These are phyloP conservation scores for Zygoascus sp. DNA, from an alignment of 1,139 yeast species.

Conservation along the genomic window DNA sequence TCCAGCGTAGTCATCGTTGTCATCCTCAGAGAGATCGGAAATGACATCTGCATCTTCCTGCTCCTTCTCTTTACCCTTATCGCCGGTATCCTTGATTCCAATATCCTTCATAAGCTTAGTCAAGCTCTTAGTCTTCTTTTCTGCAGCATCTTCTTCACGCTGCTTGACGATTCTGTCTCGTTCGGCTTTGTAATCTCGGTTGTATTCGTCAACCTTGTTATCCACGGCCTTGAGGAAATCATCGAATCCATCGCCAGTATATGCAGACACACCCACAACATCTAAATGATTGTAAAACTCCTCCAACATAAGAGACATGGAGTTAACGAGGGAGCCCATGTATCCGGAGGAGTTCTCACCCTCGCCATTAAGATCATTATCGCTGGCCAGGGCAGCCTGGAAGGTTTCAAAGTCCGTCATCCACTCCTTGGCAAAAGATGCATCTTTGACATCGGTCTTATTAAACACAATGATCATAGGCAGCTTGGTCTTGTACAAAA, in stretches of 20 bases:
- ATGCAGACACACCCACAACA: slow-evolving; percentile 85
- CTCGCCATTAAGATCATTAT: slow-evolving; percentile 58
- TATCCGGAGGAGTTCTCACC: slow-evolving; percentile 77
- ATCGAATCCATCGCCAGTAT: slow-evolving; percentile 91
- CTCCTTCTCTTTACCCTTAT: slow-evolving; percentile 16
- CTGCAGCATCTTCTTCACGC: slow-evolving; percentile 70
- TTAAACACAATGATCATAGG: slow-evolving; percentile 98
- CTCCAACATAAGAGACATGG: slow-evolving; percentile 93
- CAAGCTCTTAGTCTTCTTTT: slow-evolving; percentile 67
- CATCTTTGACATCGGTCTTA: slow-evolving; percentile 83
- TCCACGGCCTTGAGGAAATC: slow-evolving; percentile 82
- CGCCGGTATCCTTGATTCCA: slow-evolving; percentile 47
- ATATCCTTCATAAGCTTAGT: slow-evolving; percentile 76
- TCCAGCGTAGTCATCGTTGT: slow-evolving; percentile 49
- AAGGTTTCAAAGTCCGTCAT: slow-evolving; percentile 94
- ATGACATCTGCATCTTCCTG: slow-evolving; percentile 54
- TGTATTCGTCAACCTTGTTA: slow-evolving; percentile 81
- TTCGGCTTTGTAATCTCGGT: slow-evolving; percentile 77
- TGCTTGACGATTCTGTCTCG: slow-evolving; percentile 75
- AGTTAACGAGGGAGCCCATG: slow-evolving; percentile 89
- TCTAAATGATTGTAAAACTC: slow-evolving; percentile 93
- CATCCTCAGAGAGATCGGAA: slow-evolving; percentile 54
- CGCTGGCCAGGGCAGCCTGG: slow-evolving; percentile 66
- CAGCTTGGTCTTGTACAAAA: slow-evolving; percentile 87
- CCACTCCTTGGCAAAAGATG: slow-evolving; percentile 92